These are phyloP conservation scores for Gomphus bonarii DNA, from an alignment of 1,284 basidiomycete species.

Conservation along the genomic window DNA sequence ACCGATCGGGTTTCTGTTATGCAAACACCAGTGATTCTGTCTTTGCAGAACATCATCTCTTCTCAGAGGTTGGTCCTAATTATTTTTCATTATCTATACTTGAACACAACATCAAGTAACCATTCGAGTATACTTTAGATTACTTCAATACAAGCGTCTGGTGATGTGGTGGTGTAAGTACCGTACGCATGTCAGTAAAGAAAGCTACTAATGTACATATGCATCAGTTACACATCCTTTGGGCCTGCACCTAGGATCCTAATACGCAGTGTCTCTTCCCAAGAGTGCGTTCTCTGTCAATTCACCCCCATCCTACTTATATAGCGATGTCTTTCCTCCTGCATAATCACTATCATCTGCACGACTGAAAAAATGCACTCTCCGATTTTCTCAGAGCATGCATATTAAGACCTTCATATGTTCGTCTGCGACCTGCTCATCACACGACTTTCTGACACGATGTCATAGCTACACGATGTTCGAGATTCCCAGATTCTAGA, in stretches of 20 bases:
- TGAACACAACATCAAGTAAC: not conserved
- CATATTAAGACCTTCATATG: slow-evolving; percentile 17
- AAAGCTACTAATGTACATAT: slow-evolving; percentile 26
- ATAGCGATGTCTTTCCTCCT: slow-evolving; percentile 12
- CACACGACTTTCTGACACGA: not conserved
- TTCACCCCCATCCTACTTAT: slow-evolving; percentile 13
- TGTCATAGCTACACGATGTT: slow-evolving; percentile 33
- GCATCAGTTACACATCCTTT: slow-evolving; percentile 38
- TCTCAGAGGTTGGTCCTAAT: not conserved
- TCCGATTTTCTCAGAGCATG: slow-evolving; percentile 26
- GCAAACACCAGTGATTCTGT: not conserved
- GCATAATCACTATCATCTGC: slow-evolving; percentile 21
- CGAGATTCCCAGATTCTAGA: slow-evolving; percentile 42
- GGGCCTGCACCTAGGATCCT: slow-evolving; percentile 37
- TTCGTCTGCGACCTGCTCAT: not conserved
- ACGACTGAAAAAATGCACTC: too few relatives aligned
- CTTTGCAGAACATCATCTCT: not conserved
- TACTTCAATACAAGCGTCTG: not conserved
- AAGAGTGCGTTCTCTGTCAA: slow-evolving; percentile 25
- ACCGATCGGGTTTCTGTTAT: not conserved
- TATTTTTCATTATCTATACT: too few relatives aligned
- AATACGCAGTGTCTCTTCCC: slow-evolving; percentile 29
- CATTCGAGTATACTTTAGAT: not conserved
- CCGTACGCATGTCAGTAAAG: slow-evolving; percentile 22
- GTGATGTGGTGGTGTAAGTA: not conserved